phyloP scores from a whole-genome alignment of 148 eudicot species.

The Euryodendron excelsum region DNA sequence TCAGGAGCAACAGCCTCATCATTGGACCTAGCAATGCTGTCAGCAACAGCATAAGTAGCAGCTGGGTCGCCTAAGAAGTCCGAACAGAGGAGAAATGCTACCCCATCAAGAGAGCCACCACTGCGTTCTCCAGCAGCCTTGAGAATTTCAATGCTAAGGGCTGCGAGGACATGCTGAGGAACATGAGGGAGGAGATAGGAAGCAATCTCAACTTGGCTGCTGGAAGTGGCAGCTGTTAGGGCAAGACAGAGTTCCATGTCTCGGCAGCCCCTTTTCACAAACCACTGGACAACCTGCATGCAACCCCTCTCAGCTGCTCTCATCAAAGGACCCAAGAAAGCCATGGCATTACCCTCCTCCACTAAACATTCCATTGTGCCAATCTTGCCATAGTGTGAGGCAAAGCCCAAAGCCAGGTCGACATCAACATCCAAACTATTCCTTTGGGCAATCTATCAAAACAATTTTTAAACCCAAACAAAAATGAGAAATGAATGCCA shows the following conservation, averaged over 20 bases:
- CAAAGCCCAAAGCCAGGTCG: constrained; percentile 93
- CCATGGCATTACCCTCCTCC: constrained; percentile 93
- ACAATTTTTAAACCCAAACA: neutral
- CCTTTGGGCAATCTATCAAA: constrained; percentile 80
- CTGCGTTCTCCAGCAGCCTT: constrained; percentile 97
- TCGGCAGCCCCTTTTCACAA: constrained; percentile 84
- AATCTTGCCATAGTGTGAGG: constrained; percentile 87
- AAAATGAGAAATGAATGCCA: constrained; percentile 2
- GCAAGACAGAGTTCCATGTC: constrained; percentile 99
- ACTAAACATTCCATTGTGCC: constrained; percentile 95
- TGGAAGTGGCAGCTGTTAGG: constrained; percentile 94
- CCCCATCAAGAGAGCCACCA: constrained; percentile 90
- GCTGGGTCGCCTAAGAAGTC: constrained; percentile 80
- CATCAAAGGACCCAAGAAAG: constrained; percentile 96
- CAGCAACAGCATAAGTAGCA: constrained; percentile 83
- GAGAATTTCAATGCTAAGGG: constrained; percentile 91
- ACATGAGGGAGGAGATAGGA: constrained; percentile 93
- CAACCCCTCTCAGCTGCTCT: constrained; percentile 93
- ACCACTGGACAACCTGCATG: constrained; percentile 88
- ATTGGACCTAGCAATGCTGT: constrained; percentile 68
- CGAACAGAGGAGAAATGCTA: constrained; percentile 78
- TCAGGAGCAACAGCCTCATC: constrained; percentile 77
- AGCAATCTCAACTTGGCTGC: constrained; percentile 79
- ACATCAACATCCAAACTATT: constrained; percentile 97
- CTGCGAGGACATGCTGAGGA: constrained; percentile 89